Conservation (phyloP, 1,284 basidiomycete genomes). For the Heterobasidion parviporum region DNA sequence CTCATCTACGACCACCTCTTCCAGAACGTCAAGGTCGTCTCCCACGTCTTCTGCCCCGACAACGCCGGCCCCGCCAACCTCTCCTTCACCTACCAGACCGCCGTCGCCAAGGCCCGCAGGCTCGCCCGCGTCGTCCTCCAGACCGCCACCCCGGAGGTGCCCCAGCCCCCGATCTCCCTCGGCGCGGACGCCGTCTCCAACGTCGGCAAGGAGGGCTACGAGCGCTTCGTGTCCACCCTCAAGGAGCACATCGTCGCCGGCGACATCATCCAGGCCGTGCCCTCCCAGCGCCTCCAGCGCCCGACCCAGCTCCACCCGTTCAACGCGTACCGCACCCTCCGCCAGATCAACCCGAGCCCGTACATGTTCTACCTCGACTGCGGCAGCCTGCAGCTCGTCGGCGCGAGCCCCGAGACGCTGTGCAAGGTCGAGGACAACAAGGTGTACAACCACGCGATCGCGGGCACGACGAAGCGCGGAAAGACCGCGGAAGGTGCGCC, state of each 20-base stretch:
- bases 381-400: constrained; percentile 88
- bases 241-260: constrained; percentile 95
- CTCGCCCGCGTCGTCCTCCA: constrained; percentile 62
- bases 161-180: constrained; percentile 60
- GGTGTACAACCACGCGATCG: constrained; percentile 97
- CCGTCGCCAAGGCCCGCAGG: constrained; percentile 69
- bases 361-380: constrained; percentile 99
- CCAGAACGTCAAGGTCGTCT: constrained; percentile 92
- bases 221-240: constrained; percentile 84
- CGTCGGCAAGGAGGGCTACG: constrained; percentile 91
- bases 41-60: constrained; percentile 85
- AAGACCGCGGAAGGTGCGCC: constrained; percentile 72
- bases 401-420: constrained; percentile 95
- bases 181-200: constrained; percentile 78
- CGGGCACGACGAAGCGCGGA: constrained; percentile 89
- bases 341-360: constrained; percentile 94
- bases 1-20: constrained; percentile 97
- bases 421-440: constrained; percentile 92
- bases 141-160: constrained; percentile 55
- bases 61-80: constrained; percentile 56
- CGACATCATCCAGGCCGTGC: constrained; percentile 99
- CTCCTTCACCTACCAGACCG: constrained; percentile 76
- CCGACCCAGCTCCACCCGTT: constrained; percentile 92
- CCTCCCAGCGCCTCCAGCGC: constrained; percentile 83
- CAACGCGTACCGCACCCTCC: constrained; percentile 90